Base-by-base conservation (phyloP, 2,329 filamentous ascomycete genomes). In the Cercospora nicotianae region DNA sequence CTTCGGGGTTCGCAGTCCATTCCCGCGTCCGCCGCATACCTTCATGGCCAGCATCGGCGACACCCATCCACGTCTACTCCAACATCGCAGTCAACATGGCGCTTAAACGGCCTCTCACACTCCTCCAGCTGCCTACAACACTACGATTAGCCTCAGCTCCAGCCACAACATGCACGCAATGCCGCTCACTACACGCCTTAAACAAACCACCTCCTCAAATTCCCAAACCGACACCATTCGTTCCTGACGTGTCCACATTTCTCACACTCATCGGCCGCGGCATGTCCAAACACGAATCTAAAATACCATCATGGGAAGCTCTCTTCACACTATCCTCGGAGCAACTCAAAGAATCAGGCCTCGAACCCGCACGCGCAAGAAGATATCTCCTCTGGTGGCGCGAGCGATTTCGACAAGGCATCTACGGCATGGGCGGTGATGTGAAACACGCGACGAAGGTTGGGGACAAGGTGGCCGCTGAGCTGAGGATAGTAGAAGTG, bases 181-280 rank as follows among this genome's bases (percentile, higher is more conserved):
- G 66, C 57, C 71, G 70, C 23, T 60, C 69, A 20, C 69, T 71
- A 31, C 71, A 72, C 65, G 69, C 67, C 57, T 58, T 68, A 45
- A 69, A 71, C 39, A 63, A 70, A 36, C 63, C 65, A 16, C 61
- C 66, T 16, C 66, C 51, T 53, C 64, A 36, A n/a, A 79, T 90
- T 30, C 94, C 94, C 2, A 77, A 84, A 26, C 91, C 93, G 0
- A 96, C 91, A 42, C 92, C 93, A 1, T 93, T 96, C 75, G 89
- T 96, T 45, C 94, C 94, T 33, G 90, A 97, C 78, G 88, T 93
- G 48, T 79, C 86, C 74, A 95, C 94, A 16, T 97, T 99, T 81
- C 89, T 98, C 70, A 92, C 87, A 39, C 85, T 97, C 68, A 97
- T 98, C 80, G 95, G 95, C 74, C 94, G 95, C 71, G 90, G 90